phyloP scores from a whole-genome alignment of 2,329 filamentous ascomycete species.

The Monosporascus cannonballus region DNA sequence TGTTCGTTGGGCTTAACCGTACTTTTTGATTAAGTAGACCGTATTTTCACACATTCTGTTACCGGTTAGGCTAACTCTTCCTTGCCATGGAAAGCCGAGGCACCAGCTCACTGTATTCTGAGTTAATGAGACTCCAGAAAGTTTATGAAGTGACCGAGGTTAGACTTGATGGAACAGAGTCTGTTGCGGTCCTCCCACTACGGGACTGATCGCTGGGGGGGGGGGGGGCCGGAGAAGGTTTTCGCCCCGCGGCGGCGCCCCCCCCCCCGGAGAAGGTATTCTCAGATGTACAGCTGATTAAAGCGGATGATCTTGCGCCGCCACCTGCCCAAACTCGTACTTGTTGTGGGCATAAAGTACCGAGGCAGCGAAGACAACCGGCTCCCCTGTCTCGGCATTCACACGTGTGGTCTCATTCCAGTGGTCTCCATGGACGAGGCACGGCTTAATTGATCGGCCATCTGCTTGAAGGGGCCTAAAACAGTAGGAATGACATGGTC shows the following conservation, averaged over 20 bases:
- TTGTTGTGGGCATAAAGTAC: constrained; percentile 21
- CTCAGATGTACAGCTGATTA: not conserved
- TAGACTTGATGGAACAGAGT: constrained; percentile 11
- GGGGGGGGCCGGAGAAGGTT: too few species aligned
- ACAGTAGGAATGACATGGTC: constrained; percentile 20
- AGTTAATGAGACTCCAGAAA: not conserved
- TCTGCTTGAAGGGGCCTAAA: constrained; percentile 15
- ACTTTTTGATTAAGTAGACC: not conserved
- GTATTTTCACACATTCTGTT: not conserved
- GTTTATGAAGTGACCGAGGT: not conserved
- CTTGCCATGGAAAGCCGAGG: not conserved
- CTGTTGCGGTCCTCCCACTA: constrained; percentile 26
- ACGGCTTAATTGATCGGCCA: constrained; percentile 15
- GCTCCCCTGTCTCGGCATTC: constrained; percentile 17
- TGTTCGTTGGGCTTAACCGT: not conserved
- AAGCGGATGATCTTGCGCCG: not conserved
- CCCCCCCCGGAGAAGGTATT: too few species aligned
- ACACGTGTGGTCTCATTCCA: constrained; percentile 32
- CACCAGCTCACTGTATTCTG: not conserved
- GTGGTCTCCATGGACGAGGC: constrained; percentile 30
- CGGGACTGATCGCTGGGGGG: too few species aligned
- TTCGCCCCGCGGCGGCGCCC: too few species aligned
- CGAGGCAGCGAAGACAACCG: constrained; percentile 28
- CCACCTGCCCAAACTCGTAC: constrained; percentile 6
- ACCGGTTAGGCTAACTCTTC: not conserved